Evolutionary conservation across 495 filamentous ascomycete species (phyloP).

Genomic region (Penicillium salamii): DNA sequence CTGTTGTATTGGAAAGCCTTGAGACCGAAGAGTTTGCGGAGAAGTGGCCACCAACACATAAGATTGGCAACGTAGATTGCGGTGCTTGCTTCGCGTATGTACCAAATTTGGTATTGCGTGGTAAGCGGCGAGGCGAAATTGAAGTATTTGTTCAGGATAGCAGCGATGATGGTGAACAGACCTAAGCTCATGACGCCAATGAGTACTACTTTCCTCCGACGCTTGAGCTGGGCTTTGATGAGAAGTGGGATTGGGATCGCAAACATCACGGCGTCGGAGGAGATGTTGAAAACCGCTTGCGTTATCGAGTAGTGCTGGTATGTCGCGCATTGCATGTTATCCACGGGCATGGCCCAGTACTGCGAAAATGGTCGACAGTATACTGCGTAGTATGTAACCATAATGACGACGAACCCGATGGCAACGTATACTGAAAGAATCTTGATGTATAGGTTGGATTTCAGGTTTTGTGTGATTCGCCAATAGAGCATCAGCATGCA

Average conservation of each 20-base stretch:
- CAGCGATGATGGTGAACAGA: conserved; percentile 60
- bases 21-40: conserved; percentile 50
- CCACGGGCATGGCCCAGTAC: conserved; percentile 56
- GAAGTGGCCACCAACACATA: conserved; percentile 59
- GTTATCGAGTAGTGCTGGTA: conserved; percentile 57
- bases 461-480: conserved; percentile 39
- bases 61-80: conserved; percentile 64
- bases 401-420: conserved; percentile 56
- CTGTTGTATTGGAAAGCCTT: conserved; percentile 32
- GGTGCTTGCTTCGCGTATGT: conserved; percentile 61
- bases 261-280: conserved; percentile 62
- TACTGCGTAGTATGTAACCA: conserved; percentile 60
- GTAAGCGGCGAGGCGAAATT: conserved; percentile 55
- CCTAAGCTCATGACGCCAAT: conserved; percentile 51
- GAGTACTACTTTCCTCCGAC: conserved; percentile 51
- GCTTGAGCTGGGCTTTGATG: conserved; percentile 50
- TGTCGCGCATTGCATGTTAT: conserved; percentile 34
- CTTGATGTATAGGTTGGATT: conserved; percentile 47
- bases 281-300: conserved; percentile 64
- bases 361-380: conserved; percentile 61
- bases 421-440: conserved; percentile 52
- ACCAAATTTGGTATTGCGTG: conserved; percentile 56
- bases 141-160: conserved; percentile 65
- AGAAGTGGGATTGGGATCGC: conserved; percentile 59
- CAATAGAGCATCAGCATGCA: conserved; percentile 53